Percentiles rank a stretch among this genome's conserved stretches.
phyloP scores from a whole-genome alignment of 768 basidiomycete species.

The Leucocoprinus sp. region DNA sequence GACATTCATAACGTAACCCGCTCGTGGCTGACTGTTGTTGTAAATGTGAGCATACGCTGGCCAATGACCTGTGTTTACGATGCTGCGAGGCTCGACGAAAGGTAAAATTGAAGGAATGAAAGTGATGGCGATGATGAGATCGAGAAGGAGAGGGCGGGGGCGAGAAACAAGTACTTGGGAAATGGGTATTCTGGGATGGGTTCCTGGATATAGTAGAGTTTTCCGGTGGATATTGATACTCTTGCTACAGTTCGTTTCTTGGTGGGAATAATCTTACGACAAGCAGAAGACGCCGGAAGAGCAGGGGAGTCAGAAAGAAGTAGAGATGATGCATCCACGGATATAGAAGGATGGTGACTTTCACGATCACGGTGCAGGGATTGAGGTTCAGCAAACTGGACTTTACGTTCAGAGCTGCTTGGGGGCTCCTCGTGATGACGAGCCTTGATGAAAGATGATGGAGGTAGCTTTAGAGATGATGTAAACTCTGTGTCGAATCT shows the following conservation, averaged over 20 bases:
- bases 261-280: not conserved
- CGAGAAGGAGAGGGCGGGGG: constrained; percentile 1
- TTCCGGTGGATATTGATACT: constrained; percentile 4
- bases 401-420: not conserved
- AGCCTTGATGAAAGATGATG: constrained; percentile 1
- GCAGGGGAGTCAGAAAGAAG: not conserved
- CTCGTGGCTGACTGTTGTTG: not conserved
- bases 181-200: not conserved
- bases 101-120: not conserved
- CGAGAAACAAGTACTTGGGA: constrained; percentile 1
- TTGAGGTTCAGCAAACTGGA: constrained; percentile 6
- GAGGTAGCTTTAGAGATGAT: not conserved
- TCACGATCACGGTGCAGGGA: not conserved
- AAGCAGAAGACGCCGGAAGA: not conserved
- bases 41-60: not conserved
- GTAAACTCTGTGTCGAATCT: not conserved
- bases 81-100: not conserved
- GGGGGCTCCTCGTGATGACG: not conserved
- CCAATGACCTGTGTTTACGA: not conserved
- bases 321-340: too few species aligned
- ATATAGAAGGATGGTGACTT: not conserved
- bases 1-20: too few species aligned
- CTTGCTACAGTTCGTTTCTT: constrained; percentile 4
- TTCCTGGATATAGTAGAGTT: constrained; percentile 8
- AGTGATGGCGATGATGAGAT: not conserved